phyloP scores from a whole-genome alignment of 1,284 basidiomycete species.

The Apiotrichum sp. region DNA sequence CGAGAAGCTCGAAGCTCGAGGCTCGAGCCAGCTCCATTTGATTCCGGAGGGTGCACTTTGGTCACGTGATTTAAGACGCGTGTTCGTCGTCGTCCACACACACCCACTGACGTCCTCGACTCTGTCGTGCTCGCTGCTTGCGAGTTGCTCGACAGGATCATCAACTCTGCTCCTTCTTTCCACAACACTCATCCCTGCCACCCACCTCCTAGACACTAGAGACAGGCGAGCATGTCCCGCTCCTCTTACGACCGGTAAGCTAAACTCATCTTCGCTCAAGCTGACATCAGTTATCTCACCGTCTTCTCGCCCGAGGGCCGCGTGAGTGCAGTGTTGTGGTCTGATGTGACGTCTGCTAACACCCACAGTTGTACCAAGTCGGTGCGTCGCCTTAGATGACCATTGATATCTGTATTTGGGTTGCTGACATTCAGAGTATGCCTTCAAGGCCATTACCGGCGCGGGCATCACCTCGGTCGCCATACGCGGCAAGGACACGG shows the following conservation, averaged over 20 bases:
- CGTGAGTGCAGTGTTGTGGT: conserved; percentile 22
- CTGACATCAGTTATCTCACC: conserved; percentile 48
- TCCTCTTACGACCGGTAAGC: conserved; percentile 47
- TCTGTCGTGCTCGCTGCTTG: background rate
- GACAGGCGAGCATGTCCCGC: conserved; percentile 33
- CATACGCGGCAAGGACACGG: conserved; percentile 87
- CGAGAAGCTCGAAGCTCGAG: no score
- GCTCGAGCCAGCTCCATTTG: no score
- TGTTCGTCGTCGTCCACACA: conserved; percentile 4
- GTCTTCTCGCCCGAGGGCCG: conserved; percentile 51
- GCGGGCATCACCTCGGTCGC: conserved; percentile 92
- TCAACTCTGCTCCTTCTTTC: background rate
- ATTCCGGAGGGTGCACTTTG: no score
- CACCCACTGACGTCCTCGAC: conserved; percentile 12
- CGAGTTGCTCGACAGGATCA: background rate
- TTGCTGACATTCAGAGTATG: conserved; percentile 66
- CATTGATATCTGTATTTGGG: background rate
- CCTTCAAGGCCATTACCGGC: conserved; percentile 97
- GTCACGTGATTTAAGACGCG: conserved; percentile 1
- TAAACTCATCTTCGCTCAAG: background rate
- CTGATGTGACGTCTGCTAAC: conserved; percentile 1
- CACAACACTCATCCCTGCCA: background rate
- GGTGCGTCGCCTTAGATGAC: conserved; percentile 56
- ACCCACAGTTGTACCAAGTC: conserved; percentile 70
- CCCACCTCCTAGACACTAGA: background rate